Conservation (phyloP, 345 rosid species). For the Clarkia xantiana region DNA sequence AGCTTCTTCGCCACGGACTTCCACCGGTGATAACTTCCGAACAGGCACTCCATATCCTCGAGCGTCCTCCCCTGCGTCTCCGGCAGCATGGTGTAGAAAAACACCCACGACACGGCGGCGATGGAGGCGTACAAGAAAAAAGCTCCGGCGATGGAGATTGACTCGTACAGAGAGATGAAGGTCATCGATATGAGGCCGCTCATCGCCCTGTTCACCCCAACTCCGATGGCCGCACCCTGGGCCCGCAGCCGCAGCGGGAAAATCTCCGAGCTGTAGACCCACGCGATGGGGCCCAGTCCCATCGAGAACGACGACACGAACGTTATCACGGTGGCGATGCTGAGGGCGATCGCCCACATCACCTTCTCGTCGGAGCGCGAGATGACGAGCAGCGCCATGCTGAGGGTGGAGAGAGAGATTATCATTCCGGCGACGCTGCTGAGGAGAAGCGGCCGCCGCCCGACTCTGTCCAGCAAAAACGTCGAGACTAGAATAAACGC, state of each 20-base stretch:
- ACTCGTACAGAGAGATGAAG: slow-evolving; percentile 13
- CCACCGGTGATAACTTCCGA: slow-evolving; percentile 39
- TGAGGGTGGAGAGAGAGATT: slow-evolving; percentile 24
- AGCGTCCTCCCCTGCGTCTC: slow-evolving; percentile 69
- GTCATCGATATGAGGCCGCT: slow-evolving; percentile 14
- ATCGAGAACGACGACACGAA: slow-evolving; percentile 12
- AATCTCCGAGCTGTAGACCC: slow-evolving; percentile 21
- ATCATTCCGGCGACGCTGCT: slow-evolving; percentile 58
- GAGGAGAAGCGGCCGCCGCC: slow-evolving; percentile 53
- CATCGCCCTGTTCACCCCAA: slow-evolving; percentile 10
- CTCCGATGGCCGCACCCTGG: slow-evolving; percentile 9
- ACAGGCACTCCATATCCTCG: slow-evolving; percentile 60
- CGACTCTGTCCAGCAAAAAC: slow-evolving; percentile 43
- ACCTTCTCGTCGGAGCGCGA: slow-evolving; percentile 6
- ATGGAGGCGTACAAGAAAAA: slow-evolving; percentile 20
- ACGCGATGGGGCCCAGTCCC: slow-evolving; percentile 17
- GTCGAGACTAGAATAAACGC: slow-evolving; percentile 49
- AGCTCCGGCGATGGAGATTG: slow-evolving; percentile 13
- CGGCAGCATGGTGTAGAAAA: slow-evolving; percentile 41
- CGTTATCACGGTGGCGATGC: slow-evolving; percentile 9
- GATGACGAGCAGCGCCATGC: slow-evolving; percentile 9
- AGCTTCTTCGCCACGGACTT: slow-evolving; percentile 21
- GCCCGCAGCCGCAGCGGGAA: slow-evolving; percentile 12
- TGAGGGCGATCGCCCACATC: slow-evolving; percentile 14
- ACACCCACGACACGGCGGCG: slow-evolving; percentile 35